Conservation (phyloP, 352 stramenopile species). For the Pythium insidiosum region DNA sequence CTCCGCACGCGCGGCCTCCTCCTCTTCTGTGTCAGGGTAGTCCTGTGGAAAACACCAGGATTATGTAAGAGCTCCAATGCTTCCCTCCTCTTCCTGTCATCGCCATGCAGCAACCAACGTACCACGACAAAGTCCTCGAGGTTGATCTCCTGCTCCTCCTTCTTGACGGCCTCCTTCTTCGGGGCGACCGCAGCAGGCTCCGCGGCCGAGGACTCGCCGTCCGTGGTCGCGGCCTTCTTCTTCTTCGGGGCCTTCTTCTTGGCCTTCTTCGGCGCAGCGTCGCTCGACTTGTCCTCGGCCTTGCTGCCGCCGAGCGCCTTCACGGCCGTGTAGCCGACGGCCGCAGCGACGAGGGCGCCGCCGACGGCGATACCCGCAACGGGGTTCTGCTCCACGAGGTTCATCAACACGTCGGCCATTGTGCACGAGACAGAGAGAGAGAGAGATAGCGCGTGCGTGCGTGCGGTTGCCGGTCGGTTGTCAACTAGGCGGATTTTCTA, state of each 20-base stretch:
- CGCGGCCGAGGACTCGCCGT: slow-evolving; percentile 4
- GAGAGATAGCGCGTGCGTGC: slow-evolving; percentile 1
- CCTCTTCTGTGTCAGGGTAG: slow-evolving; percentile 75
- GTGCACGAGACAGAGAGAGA: neutral
- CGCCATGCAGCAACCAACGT: slow-evolving; percentile 4
- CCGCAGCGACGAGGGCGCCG: slow-evolving; percentile 53
- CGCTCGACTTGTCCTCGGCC: slow-evolving; percentile 9
- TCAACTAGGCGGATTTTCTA: no score
- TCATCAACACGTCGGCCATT: slow-evolving; percentile 62
- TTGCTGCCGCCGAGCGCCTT: slow-evolving; percentile 51
- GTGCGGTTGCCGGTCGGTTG: no score
- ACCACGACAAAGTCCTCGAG: slow-evolving; percentile 59
- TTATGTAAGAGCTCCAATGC: no score
- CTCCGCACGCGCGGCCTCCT: slow-evolving; percentile 64
- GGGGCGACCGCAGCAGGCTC: slow-evolving; percentile 26
- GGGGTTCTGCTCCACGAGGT: slow-evolving; percentile 54
- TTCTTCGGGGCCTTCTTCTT: slow-evolving; percentile 67
- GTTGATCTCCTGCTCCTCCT: slow-evolving; percentile 34
- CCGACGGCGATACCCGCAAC: slow-evolving; percentile 55
- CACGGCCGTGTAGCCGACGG: slow-evolving; percentile 55
- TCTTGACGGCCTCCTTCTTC: slow-evolving; percentile 41
- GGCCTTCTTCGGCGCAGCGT: slow-evolving; percentile 25
- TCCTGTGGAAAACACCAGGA: no score
- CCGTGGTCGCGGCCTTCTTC: slow-evolving; percentile 18
- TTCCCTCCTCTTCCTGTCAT: no score